These are phyloP conservation scores for Phalaenopsis aphrodite DNA, from an alignment of 106 monocot species.

Conservation along the genomic window DNA sequence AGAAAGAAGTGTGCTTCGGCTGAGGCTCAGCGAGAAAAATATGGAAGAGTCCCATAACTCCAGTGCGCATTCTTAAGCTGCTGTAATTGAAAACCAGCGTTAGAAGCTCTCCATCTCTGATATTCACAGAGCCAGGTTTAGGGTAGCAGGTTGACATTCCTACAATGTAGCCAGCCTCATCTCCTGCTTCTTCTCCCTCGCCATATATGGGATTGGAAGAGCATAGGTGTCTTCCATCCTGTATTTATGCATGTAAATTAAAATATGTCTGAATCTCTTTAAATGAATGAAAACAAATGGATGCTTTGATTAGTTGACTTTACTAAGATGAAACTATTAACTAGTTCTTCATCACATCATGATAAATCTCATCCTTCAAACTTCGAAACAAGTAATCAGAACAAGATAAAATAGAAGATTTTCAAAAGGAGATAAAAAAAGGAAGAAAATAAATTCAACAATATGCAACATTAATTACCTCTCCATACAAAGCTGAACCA, in stretches of 20 bases:
- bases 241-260: no score
- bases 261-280: no score
- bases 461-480: conserved; percentile 27
- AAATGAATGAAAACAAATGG: no score
- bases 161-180: conserved; percentile 54
- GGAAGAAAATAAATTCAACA: no score
- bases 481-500: conserved; percentile 52
- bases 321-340: no score
- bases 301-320: no score
- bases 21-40: conserved; percentile 31
- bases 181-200: conserved; percentile 33
- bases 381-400: no score
- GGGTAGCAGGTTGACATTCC: conserved; percentile 67
- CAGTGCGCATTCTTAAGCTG: conserved; percentile 35
- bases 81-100: conserved; percentile 47
- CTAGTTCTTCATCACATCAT: no score
- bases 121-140: conserved; percentile 23
- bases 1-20: neutral
- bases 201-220: conserved; percentile 42
- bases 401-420: no score
- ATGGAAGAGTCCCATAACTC: conserved; percentile 61
- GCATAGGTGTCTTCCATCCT: conserved; percentile 44
- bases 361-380: no score
- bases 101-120: conserved; percentile 40
- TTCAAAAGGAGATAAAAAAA: no score